Base-by-base conservation (phyloP, 768 basidiomycete genomes). In the Roridomyces roridus region DNA sequence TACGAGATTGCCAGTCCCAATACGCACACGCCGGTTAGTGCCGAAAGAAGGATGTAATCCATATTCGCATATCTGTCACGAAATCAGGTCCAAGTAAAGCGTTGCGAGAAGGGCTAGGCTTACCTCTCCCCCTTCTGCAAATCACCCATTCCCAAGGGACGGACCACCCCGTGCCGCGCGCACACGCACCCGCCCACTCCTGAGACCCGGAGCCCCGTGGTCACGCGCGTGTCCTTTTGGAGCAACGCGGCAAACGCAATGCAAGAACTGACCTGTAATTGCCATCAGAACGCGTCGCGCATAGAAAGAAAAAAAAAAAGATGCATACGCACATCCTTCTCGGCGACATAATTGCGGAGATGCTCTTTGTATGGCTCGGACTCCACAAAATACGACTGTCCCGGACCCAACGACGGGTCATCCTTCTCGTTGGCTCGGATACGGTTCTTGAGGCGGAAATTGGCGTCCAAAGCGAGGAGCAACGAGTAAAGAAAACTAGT, bases 91-190 rank as follows among this genome's bases (percentile, higher is more conserved):
- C 15, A 7, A 21, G n/a, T n/a, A 40, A 40, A 6, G 8, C 7
- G 7, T 6, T 17, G 39, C 20, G n/a, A n/a, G 17, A 7, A 21
- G 15, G n/a, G 17, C 39, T 40, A n/a, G n/a, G n/a, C n/a, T n/a
- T n/a, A n/a, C n/a, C 17, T 35, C 34, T 35, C 69, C 12, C 60
- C 60, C 28, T 64, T 63, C 47, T 68, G 64, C 23, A 68, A 40
- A 46, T 68, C 64, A 4, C 63, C 67, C 5, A 67, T 14, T 42
- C 58, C n/a, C n/a, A n/a, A n/a, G n/a, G n/a, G n/a, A n/a, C n/a
- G n/a, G n/a, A n/a, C n/a, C n/a, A n/a, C n/a, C n/a, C n/a, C n/a
- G n/a, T n/a, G n/a, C n/a, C n/a, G n/a, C n/a, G n/a, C n/a, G n/a
- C n/a, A n/a, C n/a, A n/a, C n/a, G n/a, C n/a, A n/a, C n/a, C n/a